Base-by-base conservation (phyloP, 306 rosid genomes). In the Astragalus glycyphyllos region DNA sequence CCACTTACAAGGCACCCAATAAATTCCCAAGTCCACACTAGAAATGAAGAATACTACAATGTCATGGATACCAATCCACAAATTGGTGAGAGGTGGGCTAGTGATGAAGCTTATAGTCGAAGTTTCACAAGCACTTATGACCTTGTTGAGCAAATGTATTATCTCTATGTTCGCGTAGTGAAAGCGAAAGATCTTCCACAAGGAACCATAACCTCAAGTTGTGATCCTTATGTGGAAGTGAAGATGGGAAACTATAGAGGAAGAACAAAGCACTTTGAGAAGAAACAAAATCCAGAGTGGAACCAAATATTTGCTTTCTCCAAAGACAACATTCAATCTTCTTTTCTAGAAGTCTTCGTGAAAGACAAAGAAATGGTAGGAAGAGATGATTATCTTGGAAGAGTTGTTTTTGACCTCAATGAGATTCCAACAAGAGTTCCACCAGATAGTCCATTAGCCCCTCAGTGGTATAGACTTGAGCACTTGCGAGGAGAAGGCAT, bases 341-440 rank as follows among this genome's bases (percentile, higher is more conserved):
- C 96, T 2, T 58, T 78, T 35, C 84, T 92, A 0, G 94, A 92
- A 69, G 92, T 92, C 58, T 89, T 84, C 51, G 90, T 92, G 47
- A 92, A 84, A 84, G 97, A 92, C 49, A 89, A 78, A 47, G 97
- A 86, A 81, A 89, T 83, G 92, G 37, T 92, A 4, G 94, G 97
- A 42, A 79, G 93, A 77, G 97, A 92, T 69, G 96, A 89, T 50
- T 84, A 84, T 78, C 76, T 92, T 14, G 97, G 96, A 49, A 69
- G 87, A 54, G 92, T 92, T 9, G 78, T 81, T 11, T 89, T 89
- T 29, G 97, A 92, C 72, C 81, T 89, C 60, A 87, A 92, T 59
- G 97, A 92, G 88, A 68, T 92, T 74, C 94, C 96, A 8, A 92
- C 88, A 0, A 79, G 97, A 75, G 96, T 92, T 72, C 97, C 96